Conservation (phyloP, 2,329 filamentous ascomycete genomes). For the Achaetomium macrosporum region DNA sequence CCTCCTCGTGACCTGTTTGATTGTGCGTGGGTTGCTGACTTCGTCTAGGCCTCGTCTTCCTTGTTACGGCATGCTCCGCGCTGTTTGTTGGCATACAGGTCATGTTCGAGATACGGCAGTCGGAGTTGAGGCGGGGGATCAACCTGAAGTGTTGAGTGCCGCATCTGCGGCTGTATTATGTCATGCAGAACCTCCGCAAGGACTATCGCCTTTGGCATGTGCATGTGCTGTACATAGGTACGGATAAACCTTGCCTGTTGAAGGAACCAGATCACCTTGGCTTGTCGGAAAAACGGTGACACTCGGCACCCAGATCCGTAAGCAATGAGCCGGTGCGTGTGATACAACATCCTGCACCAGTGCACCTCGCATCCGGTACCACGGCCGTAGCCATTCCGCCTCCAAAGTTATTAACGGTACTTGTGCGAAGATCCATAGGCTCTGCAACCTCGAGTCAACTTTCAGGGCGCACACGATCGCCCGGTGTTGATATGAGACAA, state of each 20-base stretch:
- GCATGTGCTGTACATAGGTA: no score
- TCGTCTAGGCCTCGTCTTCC: slow-evolving; percentile 59
- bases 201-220: no score
- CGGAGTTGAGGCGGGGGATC: slow-evolving; percentile 76
- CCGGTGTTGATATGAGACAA: neutral
- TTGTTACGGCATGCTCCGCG: slow-evolving; percentile 62
- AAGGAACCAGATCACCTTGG: no score
- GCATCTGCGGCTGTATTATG: no score
- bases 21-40: slow-evolving; percentile 21
- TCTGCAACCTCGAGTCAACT: neutral
- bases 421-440: neutral
- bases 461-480: neutral
- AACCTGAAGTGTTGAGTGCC: slow-evolving; percentile 61
- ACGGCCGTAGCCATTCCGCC: neutral
- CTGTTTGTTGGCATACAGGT: slow-evolving; percentile 83
- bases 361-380: no score
- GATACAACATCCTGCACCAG: no score
- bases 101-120: slow-evolving; percentile 93
- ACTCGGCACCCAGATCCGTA: no score
- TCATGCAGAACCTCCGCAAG: no score
- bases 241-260: no score
- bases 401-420: neutral
- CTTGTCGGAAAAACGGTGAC: no score
- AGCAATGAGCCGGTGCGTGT: no score
- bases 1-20: neutral